phyloP scores from a whole-genome alignment of 306 rosid species.

The Castanea crenata region DNA sequence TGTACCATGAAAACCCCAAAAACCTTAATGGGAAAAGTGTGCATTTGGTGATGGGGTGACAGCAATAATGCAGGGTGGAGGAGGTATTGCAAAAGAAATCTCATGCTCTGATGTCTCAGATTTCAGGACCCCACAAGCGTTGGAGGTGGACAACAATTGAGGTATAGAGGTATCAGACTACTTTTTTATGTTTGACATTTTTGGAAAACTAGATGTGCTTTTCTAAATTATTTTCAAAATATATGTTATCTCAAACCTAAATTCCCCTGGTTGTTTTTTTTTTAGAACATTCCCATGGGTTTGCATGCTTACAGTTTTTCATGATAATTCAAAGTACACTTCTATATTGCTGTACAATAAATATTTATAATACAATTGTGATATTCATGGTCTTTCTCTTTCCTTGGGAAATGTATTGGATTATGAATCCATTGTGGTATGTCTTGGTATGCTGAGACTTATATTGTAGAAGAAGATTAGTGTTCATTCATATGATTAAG shows the following conservation, averaged over 20 bases:
- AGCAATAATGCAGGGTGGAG: slow-evolving; percentile 23
- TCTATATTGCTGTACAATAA: fast-evolving
- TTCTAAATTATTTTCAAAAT: not conserved
- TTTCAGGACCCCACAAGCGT: slow-evolving; percentile 77
- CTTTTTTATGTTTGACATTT: not conserved
- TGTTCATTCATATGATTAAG: not conserved
- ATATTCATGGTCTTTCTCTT: too few relatives aligned
- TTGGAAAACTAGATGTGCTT: not conserved
- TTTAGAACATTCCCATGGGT: not conserved
- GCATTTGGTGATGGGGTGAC: slow-evolving; percentile 20
- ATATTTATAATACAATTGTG: too few relatives aligned
- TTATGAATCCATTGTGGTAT: too few relatives aligned
- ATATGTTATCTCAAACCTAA: not conserved
- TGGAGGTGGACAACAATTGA: slow-evolving; percentile 81
- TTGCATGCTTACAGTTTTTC: not conserved
- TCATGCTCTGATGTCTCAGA: slow-evolving; percentile 36
- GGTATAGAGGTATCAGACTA: slow-evolving; percentile 57
- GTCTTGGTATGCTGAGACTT: too few relatives aligned
- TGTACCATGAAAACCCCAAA: slow-evolving; percentile 6
- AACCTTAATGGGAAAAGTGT: slow-evolving; percentile 35
- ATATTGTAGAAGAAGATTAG: too few relatives aligned
- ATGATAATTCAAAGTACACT: not conserved
- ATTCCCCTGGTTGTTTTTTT: too few relatives aligned
- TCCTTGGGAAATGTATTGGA: too few relatives aligned
- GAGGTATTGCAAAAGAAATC: slow-evolving; percentile 36